phyloP scores from a whole-genome alignment of 78 protist species.

The Tieghemostelium lacteum region DNA sequence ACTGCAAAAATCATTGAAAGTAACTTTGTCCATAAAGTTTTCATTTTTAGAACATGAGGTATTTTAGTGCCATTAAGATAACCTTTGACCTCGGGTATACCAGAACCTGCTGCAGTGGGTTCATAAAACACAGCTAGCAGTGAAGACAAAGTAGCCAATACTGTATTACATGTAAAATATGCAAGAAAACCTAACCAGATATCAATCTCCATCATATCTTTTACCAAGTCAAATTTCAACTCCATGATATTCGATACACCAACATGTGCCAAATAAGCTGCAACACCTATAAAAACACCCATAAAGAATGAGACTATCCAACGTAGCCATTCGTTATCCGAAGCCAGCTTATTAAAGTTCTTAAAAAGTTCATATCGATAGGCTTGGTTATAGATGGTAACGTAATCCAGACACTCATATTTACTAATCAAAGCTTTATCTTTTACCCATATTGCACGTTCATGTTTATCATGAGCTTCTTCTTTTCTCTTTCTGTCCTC shows the following conservation, averaged over 20 bases:
- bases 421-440: slow-evolving; percentile 39
- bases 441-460: slow-evolving; percentile 49
- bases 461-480: slow-evolving; percentile 14
- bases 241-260: slow-evolving; percentile 27
- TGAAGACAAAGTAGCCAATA: slow-evolving; percentile 58
- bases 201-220: slow-evolving; percentile 11
- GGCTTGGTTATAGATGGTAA: slow-evolving; percentile 64
- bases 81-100: slow-evolving; percentile 94
- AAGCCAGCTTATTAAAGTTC: slow-evolving; percentile 39
- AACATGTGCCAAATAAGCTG: slow-evolving; percentile 43
- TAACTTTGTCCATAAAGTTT: slow-evolving; percentile 84
- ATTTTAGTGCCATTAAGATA: slow-evolving; percentile 83
- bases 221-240: slow-evolving; percentile 28
- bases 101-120: slow-evolving; percentile 90
- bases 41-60: slow-evolving; percentile 47
- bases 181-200: slow-evolving; percentile 49
- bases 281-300: slow-evolving; percentile 68
- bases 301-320: slow-evolving; percentile 59
- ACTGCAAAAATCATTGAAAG: slow-evolving; percentile 84
- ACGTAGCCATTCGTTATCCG: slow-evolving; percentile 53
- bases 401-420: slow-evolving; percentile 66
- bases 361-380: slow-evolving; percentile 57
- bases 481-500: slow-evolving; percentile 9
- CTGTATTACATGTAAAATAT: slow-evolving; percentile 39
- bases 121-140: slow-evolving; percentile 73